Percentiles rank a stretch among this genome's conserved stretches.
These are phyloP conservation scores for Rachicladosporium sp. DNA, from an alignment of 2,329 filamentous ascomycete species.

Conservation along the genomic window DNA sequence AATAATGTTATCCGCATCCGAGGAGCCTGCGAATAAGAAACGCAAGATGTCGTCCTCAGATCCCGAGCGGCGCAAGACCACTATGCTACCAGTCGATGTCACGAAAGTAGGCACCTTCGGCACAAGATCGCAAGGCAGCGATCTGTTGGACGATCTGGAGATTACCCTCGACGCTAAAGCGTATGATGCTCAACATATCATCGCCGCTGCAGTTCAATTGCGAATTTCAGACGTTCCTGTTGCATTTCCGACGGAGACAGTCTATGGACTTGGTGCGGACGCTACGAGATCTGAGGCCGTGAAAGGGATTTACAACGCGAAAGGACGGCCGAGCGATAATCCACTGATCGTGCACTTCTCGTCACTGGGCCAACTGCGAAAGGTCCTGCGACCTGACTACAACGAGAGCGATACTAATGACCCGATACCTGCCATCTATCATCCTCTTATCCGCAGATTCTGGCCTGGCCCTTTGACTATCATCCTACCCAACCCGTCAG, in stretches of 20 bases:
- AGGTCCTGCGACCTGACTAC: conserved; percentile 45
- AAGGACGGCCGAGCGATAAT: conserved; percentile 85
- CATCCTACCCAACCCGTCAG: conserved; percentile 62
- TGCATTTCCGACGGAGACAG: conserved; percentile 93
- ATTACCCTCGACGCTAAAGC: conserved; percentile 22
- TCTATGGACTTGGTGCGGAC: conserved; percentile 94
- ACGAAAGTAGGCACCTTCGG: conserved; percentile 27
- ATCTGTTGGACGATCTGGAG: conserved; percentile 25
- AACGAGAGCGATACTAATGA: too few relatives aligned
- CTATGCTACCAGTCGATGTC: conserved; percentile 29
- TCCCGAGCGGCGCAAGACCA: conserved; percentile 25
- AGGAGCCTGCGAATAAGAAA: too few relatives aligned
- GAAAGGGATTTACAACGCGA: conserved; percentile 81
- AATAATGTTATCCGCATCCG: too few relatives aligned
- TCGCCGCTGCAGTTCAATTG: conserved; percentile 54
- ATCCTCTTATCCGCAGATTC: conserved; percentile 64
- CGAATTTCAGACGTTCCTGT: conserved; percentile 60
- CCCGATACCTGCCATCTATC: conserved; percentile 62
- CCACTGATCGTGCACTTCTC: conserved; percentile 87
- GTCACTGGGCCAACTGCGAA: conserved; percentile 63
- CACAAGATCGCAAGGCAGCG: conserved; percentile 15
- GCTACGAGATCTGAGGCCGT: conserved; percentile 77
- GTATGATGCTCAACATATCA: conserved; percentile 41
- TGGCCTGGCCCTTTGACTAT: conserved; percentile 95
- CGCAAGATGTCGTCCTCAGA: too few relatives aligned